Base-by-base conservation (phyloP, 1,139 yeast genomes). In the Suhomyces atakaporum region DNA sequence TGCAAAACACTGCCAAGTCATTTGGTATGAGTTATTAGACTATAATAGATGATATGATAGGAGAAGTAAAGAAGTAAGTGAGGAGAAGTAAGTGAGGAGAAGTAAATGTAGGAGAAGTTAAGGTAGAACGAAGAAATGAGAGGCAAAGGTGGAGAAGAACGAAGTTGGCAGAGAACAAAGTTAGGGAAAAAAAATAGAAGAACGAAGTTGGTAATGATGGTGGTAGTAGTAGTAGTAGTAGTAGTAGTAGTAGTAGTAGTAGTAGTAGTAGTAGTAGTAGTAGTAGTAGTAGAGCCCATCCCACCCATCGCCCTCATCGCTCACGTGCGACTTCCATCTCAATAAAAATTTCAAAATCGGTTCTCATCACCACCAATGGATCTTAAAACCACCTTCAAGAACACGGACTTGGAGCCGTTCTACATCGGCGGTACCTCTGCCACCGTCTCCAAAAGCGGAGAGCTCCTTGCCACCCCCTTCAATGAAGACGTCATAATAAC, bases 401-500 rank as follows among this genome's bases (percentile, higher is more conserved):
- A 58, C 43, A 49, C 40, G 27, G 69, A 64, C 39, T 58, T 69
- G 37, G 73, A 66, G 40, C 97, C 98, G 13, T 81, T 89, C 53
- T 92, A 86, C 56, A 77, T 87, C 8, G 96, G 97, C 10, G 87
- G 94, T 7, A 79, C 94, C 5, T 70, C 83, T 24, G 94, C 90
- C 4, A 70, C 88, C 1, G 57, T 85, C 7, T 76, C 87, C 1
- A 62, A 60, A n/a, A 82, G 82, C 51, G 92, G 89, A 3, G 54
- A 66, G 9, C 54, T 84, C 2, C 60, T 89, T 42, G 96, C 95
- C n/a, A 84, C 97, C 1, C 85, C 96, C 2, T 72, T 84, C 15
- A 58, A 65, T 26, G 96, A 87, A 51, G 88, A 84, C 50, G 77
- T 89, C 7, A 77, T 84, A 33, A 66, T 92, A 24, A 77, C 94